Evolutionary conservation across 768 basidiomycete species (phyloP).

Genomic region (Naganishia vishniacii): DNA sequence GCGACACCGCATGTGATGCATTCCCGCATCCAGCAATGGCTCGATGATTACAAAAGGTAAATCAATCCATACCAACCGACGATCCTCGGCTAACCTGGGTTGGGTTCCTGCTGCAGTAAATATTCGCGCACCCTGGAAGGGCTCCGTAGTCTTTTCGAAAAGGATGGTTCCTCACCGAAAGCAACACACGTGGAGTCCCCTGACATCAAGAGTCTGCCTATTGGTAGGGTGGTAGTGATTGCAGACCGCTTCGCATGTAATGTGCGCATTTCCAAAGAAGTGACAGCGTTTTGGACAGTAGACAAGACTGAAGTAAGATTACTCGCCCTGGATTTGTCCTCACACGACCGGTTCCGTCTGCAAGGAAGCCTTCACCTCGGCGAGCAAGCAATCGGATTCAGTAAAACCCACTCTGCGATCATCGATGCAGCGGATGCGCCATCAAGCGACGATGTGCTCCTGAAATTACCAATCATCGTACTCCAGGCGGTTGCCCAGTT

Average conservation of each 20-base stretch:
- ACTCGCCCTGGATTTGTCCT: neutral
- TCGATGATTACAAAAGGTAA: slow-evolving; percentile 15
- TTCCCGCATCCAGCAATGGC: slow-evolving; percentile 15
- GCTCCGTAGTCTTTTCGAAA: neutral
- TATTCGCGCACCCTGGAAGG: slow-evolving; percentile 14
- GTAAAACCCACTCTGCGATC: slow-evolving; percentile 7
- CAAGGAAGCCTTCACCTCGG: slow-evolving; percentile 15
- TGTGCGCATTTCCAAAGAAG: slow-evolving; percentile 14
- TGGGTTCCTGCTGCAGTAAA: neutral
- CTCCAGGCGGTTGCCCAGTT: slow-evolving; percentile 10
- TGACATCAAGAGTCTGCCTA: neutral
- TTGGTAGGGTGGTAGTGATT: neutral
- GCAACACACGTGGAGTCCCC: neutral
- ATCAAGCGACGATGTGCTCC: slow-evolving; percentile 13
- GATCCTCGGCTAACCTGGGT: neutral
- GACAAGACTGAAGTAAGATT: slow-evolving; percentile 3
- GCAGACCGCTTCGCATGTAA: slow-evolving; percentile 6
- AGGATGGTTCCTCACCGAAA: neutral
- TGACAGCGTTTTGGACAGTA: slow-evolving; percentile 8
- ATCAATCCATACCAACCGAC: neutral
- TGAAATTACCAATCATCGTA: slow-evolving; percentile 19
- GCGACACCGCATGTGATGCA: slow-evolving; percentile 14
- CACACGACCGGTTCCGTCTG: neutral
- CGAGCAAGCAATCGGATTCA: slow-evolving; percentile 23
- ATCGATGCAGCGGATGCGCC: slow-evolving; percentile 5